A percentile compares a stretch with the other conserved stretches of the same genome.
Conservation (phyloP, 1,284 basidiomycete genomes). For the Trichosporon sp. region DNA sequence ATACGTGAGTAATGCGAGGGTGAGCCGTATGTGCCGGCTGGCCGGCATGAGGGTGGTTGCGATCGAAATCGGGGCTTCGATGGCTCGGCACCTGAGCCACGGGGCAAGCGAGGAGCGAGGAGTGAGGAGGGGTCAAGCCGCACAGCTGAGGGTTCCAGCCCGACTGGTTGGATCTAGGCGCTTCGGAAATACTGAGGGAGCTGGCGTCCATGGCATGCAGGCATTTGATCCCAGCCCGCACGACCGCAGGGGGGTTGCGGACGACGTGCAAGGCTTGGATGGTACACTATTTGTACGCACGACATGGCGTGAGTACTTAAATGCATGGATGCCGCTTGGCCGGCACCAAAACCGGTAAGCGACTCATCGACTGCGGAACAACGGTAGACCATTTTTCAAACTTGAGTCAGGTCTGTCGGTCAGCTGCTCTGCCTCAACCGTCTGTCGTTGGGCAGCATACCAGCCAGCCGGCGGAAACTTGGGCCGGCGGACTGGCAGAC, state of each 20-base stretch:
- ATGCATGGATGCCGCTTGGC: not conserved
- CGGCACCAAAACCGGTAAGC: constrained; percentile 14
- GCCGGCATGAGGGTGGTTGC: not conserved
- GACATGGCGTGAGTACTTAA: not conserved
- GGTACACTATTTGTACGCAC: not conserved
- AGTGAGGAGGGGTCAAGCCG: not conserved
- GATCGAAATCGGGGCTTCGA: not conserved
- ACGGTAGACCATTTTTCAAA: not conserved
- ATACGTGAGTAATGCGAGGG: not conserved
- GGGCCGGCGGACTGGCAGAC: too few species aligned
- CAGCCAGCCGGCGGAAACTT: too few species aligned
- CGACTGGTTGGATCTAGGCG: not conserved
- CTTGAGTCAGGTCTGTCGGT: not conserved
- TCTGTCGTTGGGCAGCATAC: too few species aligned
- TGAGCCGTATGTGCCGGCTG: too few species aligned
- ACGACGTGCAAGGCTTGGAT: not conserved
- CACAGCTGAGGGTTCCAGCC: not conserved
- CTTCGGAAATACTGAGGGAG: not conserved
- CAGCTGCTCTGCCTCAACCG: not conserved
- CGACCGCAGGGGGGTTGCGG: not conserved
- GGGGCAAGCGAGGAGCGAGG: not conserved
- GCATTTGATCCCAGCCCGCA: not conserved
- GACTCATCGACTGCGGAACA: not conserved
- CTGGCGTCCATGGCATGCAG: not conserved
- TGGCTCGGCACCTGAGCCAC: not conserved